phyloP scores from a whole-genome alignment of 108 stramenopile species.

The Craspedostauros australis region DNA sequence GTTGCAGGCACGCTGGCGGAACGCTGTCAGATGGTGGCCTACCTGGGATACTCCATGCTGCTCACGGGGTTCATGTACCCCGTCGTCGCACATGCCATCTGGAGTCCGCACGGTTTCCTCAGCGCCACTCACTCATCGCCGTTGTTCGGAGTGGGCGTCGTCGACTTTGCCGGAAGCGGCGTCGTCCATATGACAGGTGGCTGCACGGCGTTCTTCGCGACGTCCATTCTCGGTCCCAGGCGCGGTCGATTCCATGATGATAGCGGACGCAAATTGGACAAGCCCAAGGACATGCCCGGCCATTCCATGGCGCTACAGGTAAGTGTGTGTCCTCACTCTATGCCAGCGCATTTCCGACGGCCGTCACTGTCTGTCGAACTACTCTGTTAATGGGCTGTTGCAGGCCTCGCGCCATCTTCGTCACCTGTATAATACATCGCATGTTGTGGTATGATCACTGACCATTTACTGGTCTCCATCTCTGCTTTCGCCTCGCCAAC shows the following conservation, averaged over 20 bases:
- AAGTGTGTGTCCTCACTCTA: neutral
- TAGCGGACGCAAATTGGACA: slow-evolving; percentile 51
- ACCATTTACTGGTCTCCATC: neutral
- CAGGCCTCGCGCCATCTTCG: no score
- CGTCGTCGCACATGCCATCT: slow-evolving; percentile 74
- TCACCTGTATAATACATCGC: no score
- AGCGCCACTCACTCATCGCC: slow-evolving; percentile 37
- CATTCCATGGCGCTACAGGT: slow-evolving; percentile 82
- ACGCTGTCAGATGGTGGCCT: slow-evolving; percentile 72
- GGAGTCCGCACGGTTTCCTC: slow-evolving; percentile 69
- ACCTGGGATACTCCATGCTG: slow-evolving; percentile 65
- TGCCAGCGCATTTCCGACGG: no score
- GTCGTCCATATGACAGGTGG: slow-evolving; percentile 94
- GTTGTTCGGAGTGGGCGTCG: slow-evolving; percentile 66
- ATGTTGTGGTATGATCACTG: no score
- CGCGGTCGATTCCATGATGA: slow-evolving; percentile 77
- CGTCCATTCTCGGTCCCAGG: slow-evolving; percentile 80
- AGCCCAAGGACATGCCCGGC: slow-evolving; percentile 60
- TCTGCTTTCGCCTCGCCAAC: neutral
- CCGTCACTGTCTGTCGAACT: no score
- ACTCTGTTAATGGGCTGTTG: no score
- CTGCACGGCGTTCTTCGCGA: slow-evolving; percentile 72
- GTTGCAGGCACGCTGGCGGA: slow-evolving; percentile 72
- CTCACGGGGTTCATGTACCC: slow-evolving; percentile 87
- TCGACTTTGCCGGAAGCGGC: slow-evolving; percentile 91